phyloP scores from a whole-genome alignment of 345 rosid species.

The Salix udensis region DNA sequence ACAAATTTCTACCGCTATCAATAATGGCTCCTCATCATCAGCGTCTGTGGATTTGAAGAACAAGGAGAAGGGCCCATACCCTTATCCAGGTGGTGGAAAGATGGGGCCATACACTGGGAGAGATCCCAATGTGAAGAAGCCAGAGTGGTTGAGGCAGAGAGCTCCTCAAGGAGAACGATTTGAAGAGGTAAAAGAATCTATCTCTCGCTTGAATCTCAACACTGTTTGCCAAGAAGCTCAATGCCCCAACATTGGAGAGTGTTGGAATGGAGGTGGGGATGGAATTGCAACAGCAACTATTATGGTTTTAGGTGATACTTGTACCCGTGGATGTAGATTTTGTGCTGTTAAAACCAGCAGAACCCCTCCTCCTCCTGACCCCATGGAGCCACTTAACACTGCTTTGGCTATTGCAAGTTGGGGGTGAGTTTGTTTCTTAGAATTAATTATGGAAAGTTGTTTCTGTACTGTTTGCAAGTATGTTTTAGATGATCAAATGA shows the following conservation, averaged over 20 bases:
- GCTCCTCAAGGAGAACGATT: constrained; percentile 85
- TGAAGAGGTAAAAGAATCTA: constrained; percentile 67
- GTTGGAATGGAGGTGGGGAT: constrained; percentile 99
- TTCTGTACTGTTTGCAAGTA: not conserved
- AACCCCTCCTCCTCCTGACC: constrained; percentile 88
- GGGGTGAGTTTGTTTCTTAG: constrained; percentile 56
- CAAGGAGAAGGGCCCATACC: constrained; percentile 39
- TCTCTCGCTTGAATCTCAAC: constrained; percentile 71
- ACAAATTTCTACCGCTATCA: not conserved
- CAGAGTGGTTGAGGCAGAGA: constrained; percentile 84
- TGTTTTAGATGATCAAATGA: not conserved
- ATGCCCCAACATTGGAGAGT: constrained; percentile 97
- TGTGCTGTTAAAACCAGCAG: constrained; percentile 98
- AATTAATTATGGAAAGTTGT: not conserved
- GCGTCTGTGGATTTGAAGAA: not conserved
- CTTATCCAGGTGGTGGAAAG: constrained; percentile 36
- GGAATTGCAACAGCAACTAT: constrained; percentile 95
- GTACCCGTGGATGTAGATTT: constrained; percentile 98
- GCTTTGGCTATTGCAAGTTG: constrained; percentile 85
- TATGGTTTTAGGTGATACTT: constrained; percentile 96
- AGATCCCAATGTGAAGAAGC: constrained; percentile 80
- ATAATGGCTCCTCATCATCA: not conserved
- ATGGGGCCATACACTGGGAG: constrained; percentile 76
- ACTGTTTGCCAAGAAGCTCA: constrained; percentile 98
- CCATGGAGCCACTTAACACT: constrained; percentile 88